phyloP scores from a whole-genome alignment of 1,284 basidiomycete species.

The Sanghuangporus sanghuang region DNA sequence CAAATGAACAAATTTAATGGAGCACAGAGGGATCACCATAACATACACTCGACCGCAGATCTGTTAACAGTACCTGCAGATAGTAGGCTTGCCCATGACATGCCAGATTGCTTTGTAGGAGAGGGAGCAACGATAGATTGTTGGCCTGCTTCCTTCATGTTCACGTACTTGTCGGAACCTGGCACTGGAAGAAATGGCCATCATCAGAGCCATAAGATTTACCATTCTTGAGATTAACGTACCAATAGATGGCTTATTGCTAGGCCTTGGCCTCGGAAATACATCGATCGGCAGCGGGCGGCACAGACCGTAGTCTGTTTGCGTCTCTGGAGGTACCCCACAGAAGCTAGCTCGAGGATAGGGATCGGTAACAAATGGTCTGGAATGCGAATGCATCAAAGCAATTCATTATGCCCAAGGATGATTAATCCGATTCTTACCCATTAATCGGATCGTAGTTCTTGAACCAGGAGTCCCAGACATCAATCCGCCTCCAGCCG shows the following conservation, averaged over 20 bases:
- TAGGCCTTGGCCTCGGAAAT: slow-evolving; percentile 18
- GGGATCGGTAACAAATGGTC: slow-evolving; percentile 37
- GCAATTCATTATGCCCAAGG: background rate
- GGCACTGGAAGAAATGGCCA: slow-evolving; percentile 1
- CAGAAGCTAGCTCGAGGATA: slow-evolving; percentile 57
- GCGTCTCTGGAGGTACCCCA: slow-evolving; percentile 45
- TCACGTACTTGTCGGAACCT: slow-evolving; percentile 13
- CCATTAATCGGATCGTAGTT: slow-evolving; percentile 37
- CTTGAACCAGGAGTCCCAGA: slow-evolving; percentile 51
- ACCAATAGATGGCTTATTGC: slow-evolving; percentile 6
- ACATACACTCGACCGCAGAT: slow-evolving; percentile 2
- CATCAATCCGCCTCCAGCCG: slow-evolving; percentile 58
- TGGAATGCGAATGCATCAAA: background rate
- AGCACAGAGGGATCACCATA: background rate
- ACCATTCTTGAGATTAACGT: background rate
- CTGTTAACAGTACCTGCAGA: background rate
- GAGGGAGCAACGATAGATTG: background rate
- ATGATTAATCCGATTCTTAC: slow-evolving; percentile 25
- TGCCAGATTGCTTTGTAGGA: background rate
- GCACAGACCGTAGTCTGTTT: slow-evolving; percentile 49
- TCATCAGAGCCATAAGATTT: background rate
- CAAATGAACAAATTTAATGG: background rate
- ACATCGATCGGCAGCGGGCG: slow-evolving; percentile 43
- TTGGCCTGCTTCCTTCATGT: background rate
- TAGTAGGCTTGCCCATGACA: background rate